Base-by-base conservation (phyloP, 2,329 filamentous ascomycete species). In the Trichoderma lentiforme region DNA sequence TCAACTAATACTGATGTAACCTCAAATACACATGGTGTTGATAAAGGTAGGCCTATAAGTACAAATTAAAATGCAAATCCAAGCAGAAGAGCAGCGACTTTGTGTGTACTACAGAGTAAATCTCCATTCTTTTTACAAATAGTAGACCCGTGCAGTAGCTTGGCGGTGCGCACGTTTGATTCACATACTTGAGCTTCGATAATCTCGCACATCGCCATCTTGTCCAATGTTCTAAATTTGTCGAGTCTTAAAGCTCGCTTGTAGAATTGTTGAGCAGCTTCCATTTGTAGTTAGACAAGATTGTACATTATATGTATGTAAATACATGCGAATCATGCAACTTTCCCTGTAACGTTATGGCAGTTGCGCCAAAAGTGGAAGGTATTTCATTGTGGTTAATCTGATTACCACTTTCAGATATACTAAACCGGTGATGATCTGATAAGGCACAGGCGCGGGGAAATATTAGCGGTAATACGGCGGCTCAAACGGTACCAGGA, bases 201-300 rank as follows among this genome's bases (percentile, higher is more conserved):
- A 6, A 51, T 21, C 4, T 43, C 30, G 1, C 4, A n/a, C 56
- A 32, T 32, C 18, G 11, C 56, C 15, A 30, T n/a, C 2, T 11
- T 12, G n/a, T 21, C 8, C 24, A 15, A 24, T 26, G n/a, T 15
- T 15, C 32, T n/a, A 12, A 26, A 15, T 18, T 26, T 15, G 24
- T 18, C 14, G 6, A 5, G 0, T 30, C n/a, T 67, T 39, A 11
- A 32, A 32, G 34, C 65, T 68, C 53, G 34, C 26, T 51, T 60
- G 12, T 9, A 4, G 26, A 47, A 18, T 24, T 11, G 28, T 51
- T 51, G 34, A 32, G 36, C 26, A 68, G 56, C 65, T 68, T 68
- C 65, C 56, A 34, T 34, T 43, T 68, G 32, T 14, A 68, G 65
- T 26, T 68, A 68, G 36, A 60, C 6, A 12, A 32, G 18, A 47